Evolutionary conservation across 768 basidiomycete genomes (phyloP).

Genomic region (Psilocybe subaeruginosa): DNA sequence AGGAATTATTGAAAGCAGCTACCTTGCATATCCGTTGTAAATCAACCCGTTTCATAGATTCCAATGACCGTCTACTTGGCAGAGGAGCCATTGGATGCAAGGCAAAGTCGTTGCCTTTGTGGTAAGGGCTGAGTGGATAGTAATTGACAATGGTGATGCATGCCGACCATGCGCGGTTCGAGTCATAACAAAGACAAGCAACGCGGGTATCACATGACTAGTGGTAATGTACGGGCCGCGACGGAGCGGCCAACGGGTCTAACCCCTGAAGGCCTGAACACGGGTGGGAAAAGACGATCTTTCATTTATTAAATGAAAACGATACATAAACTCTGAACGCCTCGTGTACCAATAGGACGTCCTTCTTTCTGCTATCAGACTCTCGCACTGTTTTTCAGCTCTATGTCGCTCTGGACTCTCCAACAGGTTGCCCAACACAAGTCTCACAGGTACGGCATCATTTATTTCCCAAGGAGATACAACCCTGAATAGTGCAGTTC

Average conservation of each 20-base stretch:
- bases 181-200: constrained; percentile 54
- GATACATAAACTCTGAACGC: background rate
- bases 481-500: constrained; percentile 44
- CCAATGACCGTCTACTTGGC: constrained; percentile 43
- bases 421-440: constrained; percentile 66
- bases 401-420: constrained; percentile 50
- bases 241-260: background rate
- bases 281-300: constrained; percentile 1
- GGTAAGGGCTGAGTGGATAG: background rate
- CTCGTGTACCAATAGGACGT: constrained; percentile 11
- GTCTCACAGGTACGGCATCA: constrained; percentile 43
- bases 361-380: constrained; percentile 14
- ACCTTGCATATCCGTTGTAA: constrained; percentile 77
- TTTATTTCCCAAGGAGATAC: constrained; percentile 1
- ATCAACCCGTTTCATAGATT: constrained; percentile 49
- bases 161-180: constrained; percentile 41
- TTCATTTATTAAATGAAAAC: constrained; percentile 6
- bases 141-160: constrained; percentile 19
- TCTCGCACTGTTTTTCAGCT: constrained; percentile 16
- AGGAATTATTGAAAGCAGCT: constrained; percentile 5
- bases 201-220: constrained; percentile 48
- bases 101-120: constrained; percentile 4
- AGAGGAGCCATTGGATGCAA: constrained; percentile 38
- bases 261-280: background rate
- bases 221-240: constrained; percentile 1